Evolutionary conservation across 371 early-diverging fungal species (phyloP).

Genomic region (Haplosporangium sp.): DNA sequence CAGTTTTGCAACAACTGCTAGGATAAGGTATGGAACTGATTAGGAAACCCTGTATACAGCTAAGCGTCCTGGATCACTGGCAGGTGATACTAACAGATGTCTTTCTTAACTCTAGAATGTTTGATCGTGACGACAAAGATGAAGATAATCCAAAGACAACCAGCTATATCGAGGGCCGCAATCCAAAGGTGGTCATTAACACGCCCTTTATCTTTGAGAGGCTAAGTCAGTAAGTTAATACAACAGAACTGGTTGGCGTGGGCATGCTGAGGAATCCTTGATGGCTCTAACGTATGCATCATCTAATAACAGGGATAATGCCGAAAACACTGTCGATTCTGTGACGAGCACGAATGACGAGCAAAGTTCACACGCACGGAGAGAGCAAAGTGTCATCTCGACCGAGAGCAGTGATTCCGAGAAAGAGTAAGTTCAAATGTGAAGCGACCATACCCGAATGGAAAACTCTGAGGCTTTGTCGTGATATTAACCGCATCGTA

Average conservation of each 20-base stretch:
- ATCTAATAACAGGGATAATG: not conserved
- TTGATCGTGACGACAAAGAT: slow-evolving; percentile 52
- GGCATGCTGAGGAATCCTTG: not conserved
- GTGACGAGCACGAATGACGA: not conserved
- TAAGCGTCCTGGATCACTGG: too few species aligned
- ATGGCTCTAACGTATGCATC: too few species aligned
- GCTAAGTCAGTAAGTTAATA: slow-evolving; percentile 8
- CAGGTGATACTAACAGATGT: not conserved
- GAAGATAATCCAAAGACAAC: slow-evolving; percentile 46
- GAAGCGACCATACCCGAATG: not conserved
- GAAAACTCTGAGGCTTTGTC: not conserved
- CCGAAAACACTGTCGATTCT: slow-evolving; percentile 17
- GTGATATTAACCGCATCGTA: not conserved
- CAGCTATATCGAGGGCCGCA: slow-evolving; percentile 43
- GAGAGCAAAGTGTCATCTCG: slow-evolving; percentile 18
- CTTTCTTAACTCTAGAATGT: slow-evolving; percentile 25
- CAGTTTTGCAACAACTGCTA: slow-evolving; percentile 58
- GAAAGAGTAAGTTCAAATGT: slow-evolving; percentile 28
- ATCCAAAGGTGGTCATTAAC: slow-evolving; percentile 1
- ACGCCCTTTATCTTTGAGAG: slow-evolving; percentile 24
- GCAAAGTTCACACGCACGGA: not conserved
- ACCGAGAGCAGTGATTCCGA: slow-evolving; percentile 40
- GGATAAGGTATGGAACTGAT: slow-evolving; percentile 38
- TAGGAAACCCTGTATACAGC: not conserved
- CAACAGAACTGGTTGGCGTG: not conserved